These are phyloP conservation scores for Curvularia sp. DNA, from an alignment of 2,329 filamentous ascomycete species.

Conservation along the genomic window DNA sequence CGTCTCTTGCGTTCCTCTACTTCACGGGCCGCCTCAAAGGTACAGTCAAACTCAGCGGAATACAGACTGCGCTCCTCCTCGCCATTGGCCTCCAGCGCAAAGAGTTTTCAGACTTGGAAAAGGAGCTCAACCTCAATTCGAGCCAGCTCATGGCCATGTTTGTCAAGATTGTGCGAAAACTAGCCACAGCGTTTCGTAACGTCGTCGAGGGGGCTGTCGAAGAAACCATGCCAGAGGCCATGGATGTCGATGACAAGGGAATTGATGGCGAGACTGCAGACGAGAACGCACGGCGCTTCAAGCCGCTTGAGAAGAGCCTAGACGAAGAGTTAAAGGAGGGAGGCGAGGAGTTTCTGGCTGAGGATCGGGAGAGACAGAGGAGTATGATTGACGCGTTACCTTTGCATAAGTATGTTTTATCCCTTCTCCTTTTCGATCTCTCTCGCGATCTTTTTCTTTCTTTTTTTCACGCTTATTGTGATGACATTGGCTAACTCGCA, in stretches of 20 bases:
- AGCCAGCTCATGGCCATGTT: constrained; percentile 95
- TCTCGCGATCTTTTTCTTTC: not conserved
- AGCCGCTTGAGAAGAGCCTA: constrained; percentile 73
- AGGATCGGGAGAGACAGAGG: constrained; percentile 78
- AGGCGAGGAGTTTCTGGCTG: constrained; percentile 74
- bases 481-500: constrained; percentile 11
- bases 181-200: constrained; percentile 77
- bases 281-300: constrained; percentile 69
- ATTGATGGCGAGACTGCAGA: constrained; percentile 60
- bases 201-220: constrained; percentile 74
- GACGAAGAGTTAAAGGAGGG: constrained; percentile 86
- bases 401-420: constrained; percentile 74
- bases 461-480: not conserved
- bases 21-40: constrained; percentile 78
- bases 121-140: constrained; percentile 75
- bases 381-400: constrained; percentile 90
- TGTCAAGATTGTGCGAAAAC: constrained; percentile 91
- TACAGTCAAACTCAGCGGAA: constrained; percentile 74
- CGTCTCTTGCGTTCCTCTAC: constrained; percentile 80
- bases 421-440: not conserved
- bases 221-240: constrained; percentile 56
- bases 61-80: constrained; percentile 88
- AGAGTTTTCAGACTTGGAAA: constrained; percentile 78
- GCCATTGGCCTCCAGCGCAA: constrained; percentile 89
- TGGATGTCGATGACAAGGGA: constrained; percentile 56